Evolutionary conservation across 139 green algal genomes (phyloP), one percentile per base, ranked within the genome.

Genomic region (Chlorella sp.): DNA sequence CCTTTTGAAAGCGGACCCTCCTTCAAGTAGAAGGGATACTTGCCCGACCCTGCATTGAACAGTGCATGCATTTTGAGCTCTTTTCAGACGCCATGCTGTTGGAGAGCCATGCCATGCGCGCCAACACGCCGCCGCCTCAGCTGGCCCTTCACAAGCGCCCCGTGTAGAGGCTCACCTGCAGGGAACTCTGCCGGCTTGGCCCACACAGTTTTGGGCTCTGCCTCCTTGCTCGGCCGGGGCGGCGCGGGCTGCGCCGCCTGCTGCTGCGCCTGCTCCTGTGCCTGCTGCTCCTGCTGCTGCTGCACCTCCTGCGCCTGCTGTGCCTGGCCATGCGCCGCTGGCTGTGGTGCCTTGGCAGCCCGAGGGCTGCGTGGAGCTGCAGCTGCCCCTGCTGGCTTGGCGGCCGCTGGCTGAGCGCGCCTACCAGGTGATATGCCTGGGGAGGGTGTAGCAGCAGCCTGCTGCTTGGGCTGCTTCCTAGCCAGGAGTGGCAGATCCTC

Each of bases 11-110:
- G 32, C 0, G 60, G 81, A 1, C 73, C 73, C 40, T 41, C 34
- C 38, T 86, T 86, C 1, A 86, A 3, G 73, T 78, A 86, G 22
- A 75, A 65, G 0, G 81, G 43, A 24, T 54, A 86, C 41, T 68
- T 82, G 67, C 43, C 68, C 30, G 43, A 65, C 41, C 78, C 78
- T 83, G 51, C 34, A 69, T 40, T 1, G 6, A 13, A 3, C 36
- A 28, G n/a, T 16, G 56, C 36, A 82, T 6, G 54, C 9, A 78
- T 22, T 62, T 22, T 38, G 3, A 41, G 70, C 26, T 14, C 1
- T 11, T 13, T 44, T 14, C n/a, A 41, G 32, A 41, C 28, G 14
- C 38, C 38, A 24, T 9, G 6, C 40, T 41, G 38, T 7, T 43
- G n/a, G n/a, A n/a, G n/a, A n/a, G n/a, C n/a, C n/a, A n/a, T n/a